Evolutionary conservation across 1,284 basidiomycete species (phyloP), one percentile per base, ranked within the genome.

Genomic region (Schizopora paradoxa): DNA sequence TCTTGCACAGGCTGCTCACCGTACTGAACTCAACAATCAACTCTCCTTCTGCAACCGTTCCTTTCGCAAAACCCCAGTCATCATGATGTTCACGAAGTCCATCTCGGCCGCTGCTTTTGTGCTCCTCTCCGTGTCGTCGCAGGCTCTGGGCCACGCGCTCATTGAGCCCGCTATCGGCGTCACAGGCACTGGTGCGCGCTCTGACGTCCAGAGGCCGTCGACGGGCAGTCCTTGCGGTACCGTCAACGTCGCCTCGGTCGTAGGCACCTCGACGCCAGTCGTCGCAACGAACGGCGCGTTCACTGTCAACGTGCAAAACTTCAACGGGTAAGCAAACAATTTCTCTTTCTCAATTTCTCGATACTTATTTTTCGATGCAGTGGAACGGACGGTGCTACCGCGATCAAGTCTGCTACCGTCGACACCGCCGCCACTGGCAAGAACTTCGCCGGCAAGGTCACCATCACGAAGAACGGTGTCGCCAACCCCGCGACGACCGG

Each of bases 111-210:
- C n/a, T n/a, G n/a, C n/a, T n/a, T n/a, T n/a, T n/a, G n/a, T n/a
- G n/a, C n/a, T n/a, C n/a, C 57, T 70, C 8, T 59, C 61, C 1
- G 51, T 69, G 32, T 58, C 62, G 2, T 51, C 61, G n/a, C 64
- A 66, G 22, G 67, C 58, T 16, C 54, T 63, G 42, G 74, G 69
- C 1, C 77, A 79, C 50, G 70, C 74, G 13, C 61, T 59, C 6
- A 60, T 78, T 38, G 36, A 63, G 4, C 76, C 76, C 31, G 66
- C 63, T 11, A 66, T 79, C 33, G 77, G 74, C 38, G 67, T 77
- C 26, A 50, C 51, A 5, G 70, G 70, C 13, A 63, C 61, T 0
- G 59, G 65, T 16, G 56, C 51, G 11, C 70, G 74, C 19, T 57
- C 49, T 29, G 65, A 79, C 51, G 76, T 73, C 29, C 69, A 75